phyloP scores from a whole-genome alignment of 2,329 filamentous ascomycete genomes.

The Aspergillus cejpii region DNA sequence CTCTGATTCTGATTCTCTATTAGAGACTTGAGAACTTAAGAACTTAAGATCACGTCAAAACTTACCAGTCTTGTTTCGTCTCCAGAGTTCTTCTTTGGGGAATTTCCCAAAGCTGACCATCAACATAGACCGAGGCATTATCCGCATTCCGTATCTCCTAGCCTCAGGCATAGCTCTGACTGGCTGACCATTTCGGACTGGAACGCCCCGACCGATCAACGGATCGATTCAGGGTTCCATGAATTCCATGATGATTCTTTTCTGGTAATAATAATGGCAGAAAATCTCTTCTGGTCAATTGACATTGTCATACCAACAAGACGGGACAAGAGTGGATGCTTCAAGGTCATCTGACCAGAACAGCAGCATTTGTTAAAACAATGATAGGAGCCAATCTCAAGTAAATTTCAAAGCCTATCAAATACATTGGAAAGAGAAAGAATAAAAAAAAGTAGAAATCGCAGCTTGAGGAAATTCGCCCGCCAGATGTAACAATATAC shows the following conservation, averaged over 20 bases:
- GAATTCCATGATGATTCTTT: too few species aligned
- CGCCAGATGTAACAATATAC: conserved; percentile 13
- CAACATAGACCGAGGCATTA: too few species aligned
- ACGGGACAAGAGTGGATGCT: background rate
- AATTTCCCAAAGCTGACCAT: too few species aligned
- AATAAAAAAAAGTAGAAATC: conserved; percentile 11
- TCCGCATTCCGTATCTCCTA: too few species aligned
- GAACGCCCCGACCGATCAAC: background rate
- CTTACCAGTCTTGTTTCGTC: too few species aligned
- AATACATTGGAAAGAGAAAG: conserved; percentile 21
- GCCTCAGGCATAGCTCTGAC: background rate
- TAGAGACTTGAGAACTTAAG: too few species aligned
- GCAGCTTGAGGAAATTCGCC: conserved; percentile 11
- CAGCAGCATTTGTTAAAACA: too few species aligned
- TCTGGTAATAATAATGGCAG: too few species aligned
- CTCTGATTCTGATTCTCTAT: background rate
- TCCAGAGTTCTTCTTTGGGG: too few species aligned
- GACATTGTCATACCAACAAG: background rate
- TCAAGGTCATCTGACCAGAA: too few species aligned
- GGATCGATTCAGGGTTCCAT: background rate
- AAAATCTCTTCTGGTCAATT: background rate
- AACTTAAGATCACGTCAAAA: too few species aligned
- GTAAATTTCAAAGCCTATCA: conserved; percentile 14
- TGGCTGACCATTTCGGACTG: background rate
- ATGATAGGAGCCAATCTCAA: too few species aligned